A percentile compares a stretch with the other conserved stretches of the same genome.
phyloP scores from a whole-genome alignment of 225 moss, liverwort and hornwort species.

The Bryum argenteum region DNA sequence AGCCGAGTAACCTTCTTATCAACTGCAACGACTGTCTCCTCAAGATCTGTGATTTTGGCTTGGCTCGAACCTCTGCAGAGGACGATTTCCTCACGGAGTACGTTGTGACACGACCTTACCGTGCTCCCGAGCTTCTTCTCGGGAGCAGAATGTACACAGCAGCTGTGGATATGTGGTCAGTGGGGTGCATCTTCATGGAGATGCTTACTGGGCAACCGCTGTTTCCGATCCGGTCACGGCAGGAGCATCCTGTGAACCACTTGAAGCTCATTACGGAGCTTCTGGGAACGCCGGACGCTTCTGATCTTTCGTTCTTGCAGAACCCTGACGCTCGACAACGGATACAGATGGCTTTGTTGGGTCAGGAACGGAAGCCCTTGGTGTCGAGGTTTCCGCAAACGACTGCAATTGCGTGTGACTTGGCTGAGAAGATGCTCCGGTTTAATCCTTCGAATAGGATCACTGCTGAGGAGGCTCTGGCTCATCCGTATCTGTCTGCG shows the following conservation, averaged over 20 bases:
- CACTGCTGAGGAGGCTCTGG: constrained; percentile 63
- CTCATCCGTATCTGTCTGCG: constrained; percentile 59
- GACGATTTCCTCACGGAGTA: constrained; percentile 69
- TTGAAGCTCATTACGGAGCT: constrained; percentile 68
- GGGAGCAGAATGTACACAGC: constrained; percentile 57
- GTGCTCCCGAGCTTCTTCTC: constrained; percentile 68
- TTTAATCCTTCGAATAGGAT: constrained; percentile 64
- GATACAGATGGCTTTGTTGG: constrained; percentile 60
- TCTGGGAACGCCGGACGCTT: constrained; percentile 58
- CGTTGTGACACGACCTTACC: constrained; percentile 66
- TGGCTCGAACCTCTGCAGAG: constrained; percentile 67
- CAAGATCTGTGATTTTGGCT: constrained; percentile 76
- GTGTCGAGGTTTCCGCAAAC: constrained; percentile 54
- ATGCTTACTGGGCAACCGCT: constrained; percentile 68
- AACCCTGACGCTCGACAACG: constrained; percentile 59
- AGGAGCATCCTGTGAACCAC: constrained; percentile 66
- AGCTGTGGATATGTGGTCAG: constrained; percentile 75
- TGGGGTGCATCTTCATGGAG: constrained; percentile 71
- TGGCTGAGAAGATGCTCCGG: constrained; percentile 64
- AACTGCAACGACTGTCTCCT: constrained; percentile 68
- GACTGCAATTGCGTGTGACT: constrained; percentile 54
- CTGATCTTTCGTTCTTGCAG: constrained; percentile 57
- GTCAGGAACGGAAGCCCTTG: constrained; percentile 57
- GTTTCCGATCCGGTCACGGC: constrained; percentile 57
- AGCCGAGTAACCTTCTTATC: constrained; percentile 70